Base-by-base conservation (phyloP, 2,329 filamentous ascomycete species). In the Trichoderma lentiforme region DNA sequence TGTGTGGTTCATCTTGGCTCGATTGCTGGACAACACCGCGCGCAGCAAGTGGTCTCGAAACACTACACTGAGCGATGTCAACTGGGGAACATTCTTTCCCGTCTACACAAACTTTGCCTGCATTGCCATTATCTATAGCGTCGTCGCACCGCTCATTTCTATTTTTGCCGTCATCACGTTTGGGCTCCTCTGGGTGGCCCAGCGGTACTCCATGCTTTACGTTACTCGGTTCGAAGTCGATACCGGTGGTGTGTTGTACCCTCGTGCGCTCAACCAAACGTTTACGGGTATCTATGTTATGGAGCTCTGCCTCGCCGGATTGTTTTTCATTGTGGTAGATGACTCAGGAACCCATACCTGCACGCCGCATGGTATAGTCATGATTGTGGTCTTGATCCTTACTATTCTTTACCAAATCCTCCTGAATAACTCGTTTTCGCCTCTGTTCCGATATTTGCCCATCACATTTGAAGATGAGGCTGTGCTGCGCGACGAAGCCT, bases 401-500 rank as follows among this genome's bases (percentile, higher is more conserved):
- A 99, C 96, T 0, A 81, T 88, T 1, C 77, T 93, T 4, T 99
- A 92, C 77, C 96, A 99, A 79, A 81, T 91, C 53, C 83, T 97
- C 1, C 86, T 98, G 66, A 97, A 97, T 80, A 84, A 86, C 69
- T 92, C 94, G 0, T 98, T 99, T 76, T 89, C 89, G 0, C 95
- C 96, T 3, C 86, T 99, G 11, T 91, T 97, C 79, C 89, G 92
- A 51, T 97, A 97, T 77, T 84, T 99, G 4, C 96, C 96, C 0
- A 97, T 98, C 74, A 98, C 95, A 0, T 90, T 98, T 70, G 96
- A 99, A 80, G 96, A 98, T 74, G 95, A 98, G 78, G 96, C 96
- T 3, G 93, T 96, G 0, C 84, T 93, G n/a, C 91, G 95, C 7
- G 96, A 99, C 76, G 90, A 95, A 77, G 93, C 92, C 51, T 99